A percentile compares a stretch with the other conserved stretches of the same genome.
These are phyloP conservation scores for Penicillium olsonii DNA, from an alignment of 2,329 filamentous ascomycete species.

Conservation along the genomic window DNA sequence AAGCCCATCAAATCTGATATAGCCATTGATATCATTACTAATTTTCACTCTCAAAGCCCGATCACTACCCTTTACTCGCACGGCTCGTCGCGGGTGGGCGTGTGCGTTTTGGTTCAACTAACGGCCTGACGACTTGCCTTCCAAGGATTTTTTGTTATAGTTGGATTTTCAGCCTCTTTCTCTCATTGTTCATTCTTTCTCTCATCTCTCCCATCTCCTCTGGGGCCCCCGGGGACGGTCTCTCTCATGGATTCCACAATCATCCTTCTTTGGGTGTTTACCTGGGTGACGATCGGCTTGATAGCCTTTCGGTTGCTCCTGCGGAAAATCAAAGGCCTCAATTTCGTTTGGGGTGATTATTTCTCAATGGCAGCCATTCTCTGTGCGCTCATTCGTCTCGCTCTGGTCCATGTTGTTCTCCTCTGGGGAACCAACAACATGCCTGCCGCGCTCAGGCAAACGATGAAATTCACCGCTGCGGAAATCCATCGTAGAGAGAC, in stretches of 20 bases:
- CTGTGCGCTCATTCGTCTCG: slow-evolving; percentile 14
- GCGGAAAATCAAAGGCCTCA: slow-evolving; percentile 9
- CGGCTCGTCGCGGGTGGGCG: too few relatives aligned
- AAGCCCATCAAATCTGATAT: too few relatives aligned
- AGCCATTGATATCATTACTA: background rate
- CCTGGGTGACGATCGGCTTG: slow-evolving; percentile 12
- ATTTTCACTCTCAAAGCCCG: background rate
- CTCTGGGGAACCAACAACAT: slow-evolving; percentile 43
- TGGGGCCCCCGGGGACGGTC: background rate
- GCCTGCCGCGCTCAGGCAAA: slow-evolving; percentile 20
- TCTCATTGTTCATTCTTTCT: background rate
- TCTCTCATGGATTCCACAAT: slow-evolving; percentile 11
- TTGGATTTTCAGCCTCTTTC: background rate
- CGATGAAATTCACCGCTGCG: slow-evolving; percentile 27
- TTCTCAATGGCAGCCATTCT: slow-evolving; percentile 13
- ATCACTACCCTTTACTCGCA: too few relatives aligned
- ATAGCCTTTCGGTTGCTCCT: slow-evolving; percentile 11
- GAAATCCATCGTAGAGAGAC: slow-evolving; percentile 38
- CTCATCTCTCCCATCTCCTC: background rate
- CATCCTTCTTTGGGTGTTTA: slow-evolving; percentile 18
- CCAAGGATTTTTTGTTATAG: background rate
- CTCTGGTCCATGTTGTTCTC: slow-evolving; percentile 37
- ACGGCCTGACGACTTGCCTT: too few relatives aligned
- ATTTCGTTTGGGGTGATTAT: slow-evolving; percentile 13
- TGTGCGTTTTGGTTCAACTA: too few relatives aligned